Percentiles rank a stretch among this genome's conserved stretches.
Evolutionary conservation across 2,329 filamentous ascomycete species (phyloP).

Genomic region (Neofusicoccum ribis): DNA sequence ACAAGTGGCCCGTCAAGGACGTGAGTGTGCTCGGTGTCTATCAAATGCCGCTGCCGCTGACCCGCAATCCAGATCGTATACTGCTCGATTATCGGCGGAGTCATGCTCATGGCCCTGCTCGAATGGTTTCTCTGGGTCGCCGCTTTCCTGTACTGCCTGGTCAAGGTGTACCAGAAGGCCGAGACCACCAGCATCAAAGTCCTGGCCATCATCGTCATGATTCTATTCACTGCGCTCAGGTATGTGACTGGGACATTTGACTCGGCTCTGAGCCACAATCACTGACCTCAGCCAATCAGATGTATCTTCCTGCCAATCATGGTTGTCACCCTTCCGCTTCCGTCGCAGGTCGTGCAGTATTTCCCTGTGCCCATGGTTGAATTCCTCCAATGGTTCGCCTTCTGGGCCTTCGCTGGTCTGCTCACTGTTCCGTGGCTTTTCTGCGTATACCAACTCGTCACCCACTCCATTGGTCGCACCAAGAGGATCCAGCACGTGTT

Average conservation of each 20-base stretch:
- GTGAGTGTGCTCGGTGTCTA: constrained; percentile 32
- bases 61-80: constrained; percentile 5
- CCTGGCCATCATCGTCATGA: constrained; percentile 72
- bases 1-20: constrained; percentile 42
- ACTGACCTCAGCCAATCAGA: constrained; percentile 48
- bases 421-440: constrained; percentile 89
- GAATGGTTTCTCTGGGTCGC: constrained; percentile 95
- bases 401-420: constrained; percentile 86
- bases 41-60: constrained; percentile 55
- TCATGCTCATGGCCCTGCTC: constrained; percentile 81
- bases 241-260: not conserved
- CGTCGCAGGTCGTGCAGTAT: constrained; percentile 66
- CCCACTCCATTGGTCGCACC: constrained; percentile 77
- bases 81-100: constrained; percentile 63
- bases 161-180: constrained; percentile 86
- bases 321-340: constrained; percentile 87
- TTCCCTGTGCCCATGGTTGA: constrained; percentile 70
- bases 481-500: constrained; percentile 82
- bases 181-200: constrained; percentile 82
- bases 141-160: constrained; percentile 89
- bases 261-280: not conserved
- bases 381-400: constrained; percentile 89
- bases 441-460: constrained; percentile 88
- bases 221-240: constrained; percentile 58
- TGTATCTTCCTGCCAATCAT: constrained; percentile 89